phyloP scores from a whole-genome alignment of 2,329 filamentous ascomycete genomes.

The Beauveria caledonica region DNA sequence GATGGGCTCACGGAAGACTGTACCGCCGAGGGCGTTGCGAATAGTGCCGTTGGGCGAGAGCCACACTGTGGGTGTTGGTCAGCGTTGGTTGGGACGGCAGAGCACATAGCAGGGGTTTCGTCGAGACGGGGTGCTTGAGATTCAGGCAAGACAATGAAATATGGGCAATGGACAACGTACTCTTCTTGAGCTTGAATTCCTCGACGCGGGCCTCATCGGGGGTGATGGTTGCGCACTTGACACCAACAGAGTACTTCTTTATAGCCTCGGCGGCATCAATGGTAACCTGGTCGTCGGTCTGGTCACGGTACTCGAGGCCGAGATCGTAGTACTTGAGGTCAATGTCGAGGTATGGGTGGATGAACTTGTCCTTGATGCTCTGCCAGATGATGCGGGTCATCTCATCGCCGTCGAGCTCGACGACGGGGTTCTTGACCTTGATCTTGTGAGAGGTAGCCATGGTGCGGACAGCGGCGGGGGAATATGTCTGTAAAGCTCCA shows the following conservation, averaged over 20 bases:
- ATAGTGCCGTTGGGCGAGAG: conserved; percentile 92
- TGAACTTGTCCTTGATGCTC: conserved; percentile 98
- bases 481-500: conserved; percentile 29
- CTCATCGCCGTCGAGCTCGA: conserved; percentile 90
- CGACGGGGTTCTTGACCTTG: conserved; percentile 98
- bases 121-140: not conserved
- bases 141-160: conserved; percentile 1
- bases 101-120: not conserved
- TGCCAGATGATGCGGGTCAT: conserved; percentile 99
- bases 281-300: conserved; percentile 95
- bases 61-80: conserved; percentile 62
- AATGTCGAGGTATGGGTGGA: conserved; percentile 89
- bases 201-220: conserved; percentile 93
- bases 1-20: conserved; percentile 98
- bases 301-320: conserved; percentile 86
- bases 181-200: conserved; percentile 98
- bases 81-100: not conserved
- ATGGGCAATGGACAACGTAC: conserved; percentile 40
- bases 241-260: conserved; percentile 96
- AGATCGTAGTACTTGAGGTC: conserved; percentile 98
- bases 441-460: conserved; percentile 70
- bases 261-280: conserved; percentile 92
- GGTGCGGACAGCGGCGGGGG: conserved; percentile 63
- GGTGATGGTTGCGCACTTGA: conserved; percentile 99
- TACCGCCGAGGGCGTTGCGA: conserved; percentile 72